Percentiles rank a stretch among this genome's conserved stretches.
Evolutionary conservation across 805 yeast genomes (phyloP).

Genomic region (Metschnikowia picachoensis): DNA sequence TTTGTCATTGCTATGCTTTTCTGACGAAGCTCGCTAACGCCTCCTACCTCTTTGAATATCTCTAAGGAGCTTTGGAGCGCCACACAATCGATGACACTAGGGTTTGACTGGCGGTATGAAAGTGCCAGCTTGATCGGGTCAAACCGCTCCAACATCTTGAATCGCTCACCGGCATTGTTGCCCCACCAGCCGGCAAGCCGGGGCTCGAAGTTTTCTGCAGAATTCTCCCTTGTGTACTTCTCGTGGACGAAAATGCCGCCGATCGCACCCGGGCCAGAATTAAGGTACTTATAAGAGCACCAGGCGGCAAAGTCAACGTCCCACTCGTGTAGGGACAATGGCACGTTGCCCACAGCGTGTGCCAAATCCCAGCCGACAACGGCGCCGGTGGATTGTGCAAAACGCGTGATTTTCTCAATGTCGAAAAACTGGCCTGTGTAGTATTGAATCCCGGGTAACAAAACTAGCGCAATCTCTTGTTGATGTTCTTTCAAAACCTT

Average conservation of each 20-base stretch:
- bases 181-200: constrained; percentile 99
- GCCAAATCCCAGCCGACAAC: constrained; percentile 93
- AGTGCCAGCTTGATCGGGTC: constrained; percentile 83
- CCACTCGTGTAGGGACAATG: constrained; percentile 78
- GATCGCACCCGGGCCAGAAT: constrained; percentile 91
- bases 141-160: constrained; percentile 73
- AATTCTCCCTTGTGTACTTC: constrained; percentile 32
- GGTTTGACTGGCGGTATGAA: constrained; percentile 87
- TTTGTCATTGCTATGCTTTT: constrained; percentile 58
- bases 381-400: constrained; percentile 50
- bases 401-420: constrained; percentile 62
- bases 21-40: constrained; percentile 51
- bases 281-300: constrained; percentile 90
- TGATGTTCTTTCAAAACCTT: constrained; percentile 50
- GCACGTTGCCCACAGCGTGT: constrained; percentile 89
- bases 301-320: constrained; percentile 89
- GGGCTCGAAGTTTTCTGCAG: constrained; percentile 42
- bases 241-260: constrained; percentile 82
- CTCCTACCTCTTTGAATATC: constrained; percentile 57
- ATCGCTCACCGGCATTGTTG: constrained; percentile 63
- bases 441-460: constrained; percentile 87
- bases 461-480: constrained; percentile 64
- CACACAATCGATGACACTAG: constrained; percentile 82
- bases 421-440: constrained; percentile 89
- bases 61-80: constrained; percentile 65